phyloP scores from a whole-genome alignment of 345 rosid species.

The Eutrema yunnanense region DNA sequence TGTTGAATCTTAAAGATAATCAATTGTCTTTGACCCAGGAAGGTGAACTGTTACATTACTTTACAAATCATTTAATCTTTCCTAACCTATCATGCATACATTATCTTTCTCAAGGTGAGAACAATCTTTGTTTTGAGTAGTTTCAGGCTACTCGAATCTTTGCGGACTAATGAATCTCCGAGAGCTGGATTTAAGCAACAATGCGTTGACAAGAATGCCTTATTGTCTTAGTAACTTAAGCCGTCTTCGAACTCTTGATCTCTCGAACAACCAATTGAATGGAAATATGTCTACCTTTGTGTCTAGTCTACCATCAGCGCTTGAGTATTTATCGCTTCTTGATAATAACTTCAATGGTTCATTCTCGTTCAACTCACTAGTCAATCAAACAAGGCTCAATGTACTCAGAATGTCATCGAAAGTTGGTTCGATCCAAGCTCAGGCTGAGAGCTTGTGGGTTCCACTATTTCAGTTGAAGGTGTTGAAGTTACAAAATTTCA shows the following conservation, averaged over 20 bases:
- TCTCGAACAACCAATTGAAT: not conserved
- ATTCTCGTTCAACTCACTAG: not conserved
- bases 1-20: not conserved
- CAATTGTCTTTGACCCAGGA: not conserved
- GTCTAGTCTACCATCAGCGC: not conserved
- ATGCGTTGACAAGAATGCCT: constrained; percentile 6
- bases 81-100: not conserved
- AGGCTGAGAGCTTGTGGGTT: constrained; percentile 1
- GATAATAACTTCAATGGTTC: constrained; percentile 4
- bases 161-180: not conserved
- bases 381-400: constrained; percentile 10
- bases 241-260: constrained; percentile 10
- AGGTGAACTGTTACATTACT: not conserved
- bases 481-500: not conserved
- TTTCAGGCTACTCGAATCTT: not conserved
- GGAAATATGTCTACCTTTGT: not conserved
- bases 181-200: not conserved
- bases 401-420: not conserved
- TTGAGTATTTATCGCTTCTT: constrained; percentile 10
- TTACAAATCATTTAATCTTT: not conserved
- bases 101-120: not conserved
- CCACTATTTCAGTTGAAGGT: constrained; percentile 15
- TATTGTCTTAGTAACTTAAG: not conserved
- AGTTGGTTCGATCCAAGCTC: not conserved
- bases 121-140: not conserved